Percentiles rank a stretch among this genome's conserved stretches.
phyloP scores from a whole-genome alignment of 345 rosid species.

The Pistacia atlantica region DNA sequence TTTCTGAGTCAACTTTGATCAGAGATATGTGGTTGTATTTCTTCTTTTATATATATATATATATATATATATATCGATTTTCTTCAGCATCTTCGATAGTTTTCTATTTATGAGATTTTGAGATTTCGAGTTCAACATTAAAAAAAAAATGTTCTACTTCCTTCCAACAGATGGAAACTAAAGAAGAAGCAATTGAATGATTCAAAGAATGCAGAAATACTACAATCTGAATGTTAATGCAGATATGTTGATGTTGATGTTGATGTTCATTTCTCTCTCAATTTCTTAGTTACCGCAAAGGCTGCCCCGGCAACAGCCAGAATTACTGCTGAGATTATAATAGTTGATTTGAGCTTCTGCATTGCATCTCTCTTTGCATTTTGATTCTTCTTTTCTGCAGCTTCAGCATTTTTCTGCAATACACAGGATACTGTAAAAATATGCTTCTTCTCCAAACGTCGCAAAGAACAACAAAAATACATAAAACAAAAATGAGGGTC shows the following conservation, averaged over 20 bases:
- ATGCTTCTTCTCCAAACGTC: no score
- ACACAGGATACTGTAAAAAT: background rate
- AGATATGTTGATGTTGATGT: background rate
- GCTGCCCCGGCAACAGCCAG: constrained; percentile 50
- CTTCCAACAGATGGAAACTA: no score
- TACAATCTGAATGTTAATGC: background rate
- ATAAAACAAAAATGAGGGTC: background rate
- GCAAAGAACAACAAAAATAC: no score
- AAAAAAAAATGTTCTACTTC: no score
- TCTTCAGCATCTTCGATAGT: no score
- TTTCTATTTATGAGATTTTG: no score
- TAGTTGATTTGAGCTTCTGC: constrained; percentile 43
- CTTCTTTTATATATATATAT: no score
- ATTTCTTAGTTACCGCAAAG: constrained; percentile 47
- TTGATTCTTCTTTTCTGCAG: constrained; percentile 24
- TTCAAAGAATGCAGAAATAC: background rate
- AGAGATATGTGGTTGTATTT: no score
- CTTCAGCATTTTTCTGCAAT: constrained; percentile 22
- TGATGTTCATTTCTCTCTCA: constrained; percentile 46
- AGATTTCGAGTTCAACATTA: no score
- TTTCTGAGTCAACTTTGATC: constrained; percentile 20
- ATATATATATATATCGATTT: no score
- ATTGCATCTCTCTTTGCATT: constrained; percentile 31
- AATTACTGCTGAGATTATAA: constrained; percentile 45
- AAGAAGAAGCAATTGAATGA: no score